These are phyloP conservation scores for Xylaria longipes DNA, from an alignment of 495 filamentous ascomycete species.

Conservation along the genomic window DNA sequence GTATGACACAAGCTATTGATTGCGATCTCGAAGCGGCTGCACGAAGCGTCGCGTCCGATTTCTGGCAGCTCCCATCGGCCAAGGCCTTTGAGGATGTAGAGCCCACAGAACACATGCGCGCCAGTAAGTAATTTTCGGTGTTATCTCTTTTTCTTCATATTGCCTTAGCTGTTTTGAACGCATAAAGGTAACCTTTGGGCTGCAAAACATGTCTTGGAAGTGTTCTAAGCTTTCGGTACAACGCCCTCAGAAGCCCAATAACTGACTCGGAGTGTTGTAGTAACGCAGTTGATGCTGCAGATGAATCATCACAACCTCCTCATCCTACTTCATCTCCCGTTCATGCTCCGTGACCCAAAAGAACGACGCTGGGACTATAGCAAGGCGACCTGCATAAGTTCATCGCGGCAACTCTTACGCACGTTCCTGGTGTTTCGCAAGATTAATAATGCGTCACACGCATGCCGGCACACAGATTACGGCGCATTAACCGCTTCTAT, in stretches of 20 bases:
- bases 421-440: conserved; percentile 49
- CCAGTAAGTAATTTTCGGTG: conserved; percentile 15
- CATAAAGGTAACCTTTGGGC: background rate
- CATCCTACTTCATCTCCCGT: conserved; percentile 54
- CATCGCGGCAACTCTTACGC: conserved; percentile 49
- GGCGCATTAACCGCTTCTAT: conserved; percentile 52
- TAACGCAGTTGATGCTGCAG: conserved; percentile 47
- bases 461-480: conserved; percentile 55
- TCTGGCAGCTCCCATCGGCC: conserved; percentile 42
- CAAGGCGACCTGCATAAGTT: conserved; percentile 49
- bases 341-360: conserved; percentile 51
- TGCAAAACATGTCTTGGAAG: background rate
- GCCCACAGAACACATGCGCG: conserved; percentile 27
- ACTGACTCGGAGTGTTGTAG: conserved; percentile 15
- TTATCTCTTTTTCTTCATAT: background rate
- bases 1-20: conserved; percentile 52
- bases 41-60: conserved; percentile 42
- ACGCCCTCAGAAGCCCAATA: background rate
- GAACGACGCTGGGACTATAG: conserved; percentile 56
- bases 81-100: background rate
- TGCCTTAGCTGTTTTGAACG: background rate
- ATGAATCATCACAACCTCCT: conserved; percentile 54
- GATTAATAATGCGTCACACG: conserved; percentile 41
- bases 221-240: background rate
- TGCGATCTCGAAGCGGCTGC: conserved; percentile 49